phyloP scores from a whole-genome alignment of 139 green algal species.

The Diplosphaera chodatii region DNA sequence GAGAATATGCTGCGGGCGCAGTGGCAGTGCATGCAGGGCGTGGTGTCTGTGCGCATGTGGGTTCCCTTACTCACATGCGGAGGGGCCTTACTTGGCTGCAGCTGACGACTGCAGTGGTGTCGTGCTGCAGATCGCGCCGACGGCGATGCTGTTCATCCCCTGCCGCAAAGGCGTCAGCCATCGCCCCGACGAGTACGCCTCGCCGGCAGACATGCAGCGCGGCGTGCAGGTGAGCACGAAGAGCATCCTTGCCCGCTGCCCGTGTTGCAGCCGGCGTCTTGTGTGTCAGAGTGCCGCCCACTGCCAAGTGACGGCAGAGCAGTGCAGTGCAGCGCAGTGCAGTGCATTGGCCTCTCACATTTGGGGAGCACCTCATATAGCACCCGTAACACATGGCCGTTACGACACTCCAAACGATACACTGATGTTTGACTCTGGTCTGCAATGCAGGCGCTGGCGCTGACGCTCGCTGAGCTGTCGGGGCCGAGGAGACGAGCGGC shows the following conservation, averaged over 20 bases:
- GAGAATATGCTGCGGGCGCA: no score
- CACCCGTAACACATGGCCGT: no score
- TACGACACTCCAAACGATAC: background rate
- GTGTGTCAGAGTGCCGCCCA: background rate
- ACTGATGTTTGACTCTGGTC: slow-evolving; percentile 39
- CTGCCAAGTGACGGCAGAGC: no score
- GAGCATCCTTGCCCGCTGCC: no score
- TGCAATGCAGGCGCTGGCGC: slow-evolving; percentile 35
- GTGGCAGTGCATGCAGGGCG: no score
- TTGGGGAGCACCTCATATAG: no score
- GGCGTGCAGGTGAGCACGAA: slow-evolving; percentile 37
- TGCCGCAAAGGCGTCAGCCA: slow-evolving; percentile 81
- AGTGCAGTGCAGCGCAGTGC: no score
- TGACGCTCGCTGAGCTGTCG: slow-evolving; percentile 31
- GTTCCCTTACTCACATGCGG: background rate
- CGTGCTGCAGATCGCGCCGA: slow-evolving; percentile 55
- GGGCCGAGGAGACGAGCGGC: background rate
- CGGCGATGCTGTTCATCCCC: slow-evolving; percentile 96
- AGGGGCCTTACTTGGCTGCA: no score
- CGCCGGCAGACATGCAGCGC: slow-evolving; percentile 50
- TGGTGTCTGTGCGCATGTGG: no score
- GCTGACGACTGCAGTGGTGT: background rate
- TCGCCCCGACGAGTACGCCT: slow-evolving; percentile 84
- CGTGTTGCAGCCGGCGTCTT: no score
- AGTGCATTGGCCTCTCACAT: no score